phyloP scores from a whole-genome alignment of 345 rosid species.

The Anacardium occidentale region DNA sequence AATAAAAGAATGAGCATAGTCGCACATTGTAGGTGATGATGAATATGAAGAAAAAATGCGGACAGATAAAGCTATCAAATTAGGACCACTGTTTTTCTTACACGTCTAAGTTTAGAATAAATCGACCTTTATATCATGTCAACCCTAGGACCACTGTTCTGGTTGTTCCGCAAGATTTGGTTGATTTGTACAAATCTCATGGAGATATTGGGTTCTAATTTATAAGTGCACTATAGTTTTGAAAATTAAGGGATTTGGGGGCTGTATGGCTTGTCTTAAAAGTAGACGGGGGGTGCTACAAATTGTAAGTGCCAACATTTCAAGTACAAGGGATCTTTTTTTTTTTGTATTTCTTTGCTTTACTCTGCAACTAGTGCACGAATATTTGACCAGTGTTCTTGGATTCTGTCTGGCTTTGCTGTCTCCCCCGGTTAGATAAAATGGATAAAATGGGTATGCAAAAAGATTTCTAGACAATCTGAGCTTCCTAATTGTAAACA shows the following conservation, averaged over 20 bases:
- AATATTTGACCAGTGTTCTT: conserved; percentile 38
- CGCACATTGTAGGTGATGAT: not conserved
- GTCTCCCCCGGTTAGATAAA: conserved; percentile 17
- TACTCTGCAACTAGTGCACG: conserved; percentile 65
- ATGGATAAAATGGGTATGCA: conserved; percentile 9
- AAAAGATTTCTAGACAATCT: conserved; percentile 8
- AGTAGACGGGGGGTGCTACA: conserved; percentile 67
- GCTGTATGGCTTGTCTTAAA: conserved; percentile 84
- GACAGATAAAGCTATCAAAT: not conserved
- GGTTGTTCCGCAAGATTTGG: conserved; percentile 35
- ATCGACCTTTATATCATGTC: not conserved
- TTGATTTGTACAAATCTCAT: conserved; percentile 40
- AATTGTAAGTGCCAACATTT: conserved; percentile 66
- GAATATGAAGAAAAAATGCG: not conserved
- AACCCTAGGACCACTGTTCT: not conserved
- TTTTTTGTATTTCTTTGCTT: conserved; percentile 66
- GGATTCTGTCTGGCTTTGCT: conserved; percentile 23
- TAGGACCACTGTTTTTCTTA: not conserved
- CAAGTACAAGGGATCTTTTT: conserved; percentile 71
- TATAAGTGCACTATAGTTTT: conserved; percentile 52
- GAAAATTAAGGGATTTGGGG: conserved; percentile 46
- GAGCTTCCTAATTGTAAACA: conserved; percentile 9
- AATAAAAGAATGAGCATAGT: not conserved
- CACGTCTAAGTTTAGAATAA: not conserved
- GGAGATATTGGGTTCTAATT: conserved; percentile 38